Evolutionary conservation across 73 alveolate species (phyloP).

Genomic region (Paramecium caudatum): DNA sequence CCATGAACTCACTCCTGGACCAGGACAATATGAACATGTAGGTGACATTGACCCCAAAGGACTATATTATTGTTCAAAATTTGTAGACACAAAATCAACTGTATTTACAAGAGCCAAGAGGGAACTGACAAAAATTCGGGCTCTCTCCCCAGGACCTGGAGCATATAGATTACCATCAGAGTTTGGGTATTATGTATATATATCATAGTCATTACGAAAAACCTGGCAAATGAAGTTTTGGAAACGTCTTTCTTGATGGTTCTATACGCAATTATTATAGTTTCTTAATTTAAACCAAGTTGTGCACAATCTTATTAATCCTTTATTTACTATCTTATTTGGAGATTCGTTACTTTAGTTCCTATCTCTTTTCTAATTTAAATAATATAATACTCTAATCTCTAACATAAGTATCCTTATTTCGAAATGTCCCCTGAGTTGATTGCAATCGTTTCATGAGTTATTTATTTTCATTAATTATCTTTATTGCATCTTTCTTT

Average conservation of each 20-base stretch:
- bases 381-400: conserved; percentile 35
- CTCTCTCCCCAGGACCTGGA: conserved; percentile 75
- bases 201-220: not conserved
- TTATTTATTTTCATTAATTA: conserved; percentile 23
- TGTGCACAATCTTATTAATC: conserved; percentile 1
- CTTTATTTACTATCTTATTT: conserved; percentile 10
- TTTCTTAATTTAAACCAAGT: not conserved
- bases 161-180: conserved; percentile 72
- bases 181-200: conserved; percentile 58
- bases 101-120: conserved; percentile 58
- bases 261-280: conserved; percentile 30
- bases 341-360: conserved; percentile 57
- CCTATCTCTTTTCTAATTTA: conserved; percentile 28
- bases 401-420: conserved; percentile 34
- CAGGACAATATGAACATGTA: conserved; percentile 47
- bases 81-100: conserved; percentile 35
- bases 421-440: conserved; percentile 48
- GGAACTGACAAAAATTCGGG: not conserved
- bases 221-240: conserved; percentile 22
- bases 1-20: conserved; percentile 41
- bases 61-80: conserved; percentile 64
- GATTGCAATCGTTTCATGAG: conserved; percentile 47
- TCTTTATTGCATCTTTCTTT: conserved; percentile 57
- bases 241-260: conserved; percentile 50
- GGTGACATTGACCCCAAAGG: conserved; percentile 60